Evolutionary conservation across 2,329 filamentous ascomycete species (phyloP).

Genomic region (Ilyonectria mors-panacis): DNA sequence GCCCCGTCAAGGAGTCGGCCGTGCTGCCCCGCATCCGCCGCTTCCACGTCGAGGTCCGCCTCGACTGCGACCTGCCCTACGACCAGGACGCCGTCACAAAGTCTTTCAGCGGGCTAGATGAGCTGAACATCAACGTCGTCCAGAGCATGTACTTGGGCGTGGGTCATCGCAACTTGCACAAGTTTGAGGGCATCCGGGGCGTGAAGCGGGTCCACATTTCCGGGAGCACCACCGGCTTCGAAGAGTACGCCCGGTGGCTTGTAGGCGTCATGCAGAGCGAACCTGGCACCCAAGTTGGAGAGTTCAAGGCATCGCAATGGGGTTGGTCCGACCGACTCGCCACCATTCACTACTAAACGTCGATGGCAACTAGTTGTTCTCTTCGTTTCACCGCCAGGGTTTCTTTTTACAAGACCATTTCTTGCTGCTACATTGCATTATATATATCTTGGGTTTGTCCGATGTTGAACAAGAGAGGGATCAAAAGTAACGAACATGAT

Average conservation of each 20-base stretch:
- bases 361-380: not conserved
- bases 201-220: constrained; percentile 54
- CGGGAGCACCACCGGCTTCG: constrained; percentile 59
- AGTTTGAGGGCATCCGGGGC: constrained; percentile 61
- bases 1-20: constrained; percentile 50
- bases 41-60: constrained; percentile 57
- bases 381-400: not conserved
- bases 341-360: constrained; percentile 38
- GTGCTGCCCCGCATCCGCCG: constrained; percentile 55
- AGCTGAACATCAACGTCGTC: constrained; percentile 58
- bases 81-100: constrained; percentile 48
- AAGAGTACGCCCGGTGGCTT: constrained; percentile 61
- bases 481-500: constrained; percentile 25
- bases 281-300: constrained; percentile 38
- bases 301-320: constrained; percentile 39
- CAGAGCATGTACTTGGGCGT: constrained; percentile 58
- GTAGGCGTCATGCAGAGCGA: constrained; percentile 54
- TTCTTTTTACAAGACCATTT: not conserved
- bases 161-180: constrained; percentile 54
- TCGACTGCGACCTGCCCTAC: constrained; percentile 58
- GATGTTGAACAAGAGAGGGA: constrained; percentile 1
- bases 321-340: constrained; percentile 46
- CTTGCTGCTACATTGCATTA: not conserved
- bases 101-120: constrained; percentile 56
- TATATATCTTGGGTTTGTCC: not conserved